Conservation (phyloP, 148 eudicot genomes). For the Amaranthus hypochondriacus region DNA sequence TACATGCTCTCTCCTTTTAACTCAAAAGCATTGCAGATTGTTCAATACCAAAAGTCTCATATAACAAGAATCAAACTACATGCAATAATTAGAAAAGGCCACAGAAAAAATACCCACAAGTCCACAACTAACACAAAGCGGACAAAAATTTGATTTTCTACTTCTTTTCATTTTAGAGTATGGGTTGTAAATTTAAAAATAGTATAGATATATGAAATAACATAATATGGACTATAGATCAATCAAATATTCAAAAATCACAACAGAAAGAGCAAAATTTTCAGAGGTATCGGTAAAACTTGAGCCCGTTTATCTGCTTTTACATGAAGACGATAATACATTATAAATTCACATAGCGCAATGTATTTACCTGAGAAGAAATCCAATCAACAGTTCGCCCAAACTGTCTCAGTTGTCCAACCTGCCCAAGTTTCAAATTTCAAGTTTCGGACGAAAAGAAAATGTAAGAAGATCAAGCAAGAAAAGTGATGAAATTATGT, state of each 20-base stretch:
- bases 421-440: conserved; percentile 41
- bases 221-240: neutral
- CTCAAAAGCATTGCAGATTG: neutral
- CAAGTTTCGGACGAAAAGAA: neutral
- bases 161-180: neutral
- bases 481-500: neutral
- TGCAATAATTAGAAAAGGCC: neutral
- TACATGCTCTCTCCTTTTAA: neutral
- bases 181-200: neutral
- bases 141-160: neutral
- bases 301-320: neutral
- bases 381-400: conserved; percentile 62
- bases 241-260: neutral
- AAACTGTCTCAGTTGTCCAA: conserved; percentile 66
- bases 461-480: neutral
- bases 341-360: neutral
- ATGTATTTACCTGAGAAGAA: conserved; percentile 49
- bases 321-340: neutral
- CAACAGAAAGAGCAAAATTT: neutral
- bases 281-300: neutral
- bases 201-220: neutral
- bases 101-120: neutral
- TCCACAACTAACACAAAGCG: neutral
- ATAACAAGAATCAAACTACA: neutral
- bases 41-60: neutral